phyloP scores from a whole-genome alignment of 148 eudicot genomes.

The Chenopodium quinoa region DNA sequence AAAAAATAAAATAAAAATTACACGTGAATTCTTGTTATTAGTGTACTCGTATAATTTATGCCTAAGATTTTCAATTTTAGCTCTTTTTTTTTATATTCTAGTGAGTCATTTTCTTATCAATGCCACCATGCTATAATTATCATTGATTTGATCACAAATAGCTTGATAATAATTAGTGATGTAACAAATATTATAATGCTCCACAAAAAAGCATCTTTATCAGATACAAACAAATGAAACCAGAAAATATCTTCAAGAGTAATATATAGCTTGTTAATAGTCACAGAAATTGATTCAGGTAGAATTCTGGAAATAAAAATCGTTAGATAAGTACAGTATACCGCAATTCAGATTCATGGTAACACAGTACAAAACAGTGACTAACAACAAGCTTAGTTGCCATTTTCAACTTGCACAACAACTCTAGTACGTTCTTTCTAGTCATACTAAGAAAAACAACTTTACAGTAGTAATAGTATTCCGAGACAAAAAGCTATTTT shows the following conservation, averaged over 20 bases:
- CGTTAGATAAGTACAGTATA: not conserved
- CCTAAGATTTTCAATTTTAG: too few species aligned
- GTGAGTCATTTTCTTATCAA: too few species aligned
- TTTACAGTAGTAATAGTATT: too few species aligned
- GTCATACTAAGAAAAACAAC: too few species aligned
- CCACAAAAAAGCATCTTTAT: slow-evolving; percentile 6
- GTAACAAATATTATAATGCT: not conserved
- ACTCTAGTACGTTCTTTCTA: not conserved
- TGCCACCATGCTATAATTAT: not conserved
- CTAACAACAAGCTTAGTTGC: not conserved
- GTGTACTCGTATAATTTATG: too few species aligned
- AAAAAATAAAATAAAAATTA: too few species aligned
- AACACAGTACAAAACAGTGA: not conserved
- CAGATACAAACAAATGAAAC: not conserved
- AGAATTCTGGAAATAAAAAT: too few species aligned
- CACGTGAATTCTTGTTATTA: too few species aligned
- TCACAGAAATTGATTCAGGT: not conserved
- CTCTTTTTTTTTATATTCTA: too few species aligned
- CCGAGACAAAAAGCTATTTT: too few species aligned
- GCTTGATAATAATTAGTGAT: not conserved
- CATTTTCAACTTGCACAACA: not conserved
- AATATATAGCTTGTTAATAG: not conserved
- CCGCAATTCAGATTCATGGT: not conserved
- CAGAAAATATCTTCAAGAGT: not conserved
- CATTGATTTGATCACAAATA: not conserved